Evolutionary conservation across 2,329 filamentous ascomycete genomes (phyloP).

Genomic region (Penicillium sp.): DNA sequence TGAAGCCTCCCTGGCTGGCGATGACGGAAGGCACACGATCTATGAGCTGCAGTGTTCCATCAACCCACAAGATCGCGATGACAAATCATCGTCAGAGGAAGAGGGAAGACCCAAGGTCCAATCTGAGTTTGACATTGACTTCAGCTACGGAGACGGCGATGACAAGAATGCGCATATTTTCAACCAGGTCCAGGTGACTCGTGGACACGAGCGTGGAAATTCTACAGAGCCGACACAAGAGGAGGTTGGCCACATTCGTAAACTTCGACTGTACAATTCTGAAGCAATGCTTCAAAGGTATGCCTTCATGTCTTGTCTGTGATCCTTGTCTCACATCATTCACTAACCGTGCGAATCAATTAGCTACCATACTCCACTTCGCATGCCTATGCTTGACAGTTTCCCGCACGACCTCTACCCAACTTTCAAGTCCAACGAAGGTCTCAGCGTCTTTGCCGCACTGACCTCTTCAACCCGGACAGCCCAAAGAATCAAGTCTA

Average conservation of each 20-base stretch:
- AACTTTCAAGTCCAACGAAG: conserved; percentile 44
- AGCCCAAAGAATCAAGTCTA: conserved; percentile 64
- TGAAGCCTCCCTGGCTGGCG: conserved; percentile 52
- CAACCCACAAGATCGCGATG: conserved; percentile 27
- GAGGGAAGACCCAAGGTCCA: conserved; percentile 20
- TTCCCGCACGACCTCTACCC: conserved; percentile 74
- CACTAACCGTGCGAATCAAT: background rate
- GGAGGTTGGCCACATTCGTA: conserved; percentile 31
- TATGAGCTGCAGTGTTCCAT: conserved; percentile 72
- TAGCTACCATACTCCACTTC: conserved; percentile 49
- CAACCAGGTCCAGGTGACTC: conserved; percentile 36
- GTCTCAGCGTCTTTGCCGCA: conserved; percentile 51
- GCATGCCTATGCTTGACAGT: conserved; percentile 78
- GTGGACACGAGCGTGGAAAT: conserved; percentile 23
- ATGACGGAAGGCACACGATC: conserved; percentile 73
- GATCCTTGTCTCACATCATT: background rate
- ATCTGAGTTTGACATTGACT: conserved; percentile 41
- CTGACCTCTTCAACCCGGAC: conserved; percentile 76
- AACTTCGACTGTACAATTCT: conserved; percentile 34
- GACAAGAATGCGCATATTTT: conserved; percentile 33
- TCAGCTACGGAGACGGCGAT: conserved; percentile 33
- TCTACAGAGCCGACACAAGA: conserved; percentile 12
- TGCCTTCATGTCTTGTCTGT: background rate
- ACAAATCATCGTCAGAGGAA: conserved; percentile 7
- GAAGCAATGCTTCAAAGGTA: conserved; percentile 38